These are phyloP conservation scores for Plenodomus biglobosus DNA, from an alignment of 2,329 filamentous ascomycete genomes.

Conservation along the genomic window DNA sequence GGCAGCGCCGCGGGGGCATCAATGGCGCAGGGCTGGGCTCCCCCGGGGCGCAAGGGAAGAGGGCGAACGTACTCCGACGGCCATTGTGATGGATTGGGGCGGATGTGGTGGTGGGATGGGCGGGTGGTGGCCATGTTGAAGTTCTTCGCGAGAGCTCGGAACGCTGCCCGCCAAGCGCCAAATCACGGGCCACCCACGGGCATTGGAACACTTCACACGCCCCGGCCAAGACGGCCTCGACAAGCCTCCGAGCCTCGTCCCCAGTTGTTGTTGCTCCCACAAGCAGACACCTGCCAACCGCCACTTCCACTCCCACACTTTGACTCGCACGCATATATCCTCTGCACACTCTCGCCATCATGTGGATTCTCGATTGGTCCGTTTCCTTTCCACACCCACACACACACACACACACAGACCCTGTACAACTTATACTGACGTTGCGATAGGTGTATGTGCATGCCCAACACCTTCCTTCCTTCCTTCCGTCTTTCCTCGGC, in stretches of 20 bases:
- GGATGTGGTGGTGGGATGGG: constrained; percentile 40
- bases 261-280: constrained; percentile 7
- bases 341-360: constrained; percentile 47
- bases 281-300: neutral
- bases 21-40: constrained; percentile 34
- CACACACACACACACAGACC: too few relatives aligned
- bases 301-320: neutral
- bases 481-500: too few relatives aligned
- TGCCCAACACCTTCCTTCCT: constrained; percentile 2
- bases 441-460: constrained; percentile 34
- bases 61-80: constrained; percentile 46
- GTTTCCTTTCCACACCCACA: neutral
- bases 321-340: neutral
- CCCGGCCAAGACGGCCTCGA: constrained; percentile 1
- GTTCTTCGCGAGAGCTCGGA: constrained; percentile 26
- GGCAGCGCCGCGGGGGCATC: constrained; percentile 31
- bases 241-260: constrained; percentile 4
- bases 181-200: neutral
- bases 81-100: constrained; percentile 48
- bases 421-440: constrained; percentile 10
- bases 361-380: constrained; percentile 94
- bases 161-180: constrained; percentile 13
- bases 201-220: too few relatives aligned
- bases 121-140: constrained; percentile 52
- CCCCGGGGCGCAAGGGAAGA: constrained; percentile 12